These are phyloP conservation scores for Globisporangium parvum DNA, from an alignment of 352 stramenopile species.

Conservation along the genomic window DNA sequence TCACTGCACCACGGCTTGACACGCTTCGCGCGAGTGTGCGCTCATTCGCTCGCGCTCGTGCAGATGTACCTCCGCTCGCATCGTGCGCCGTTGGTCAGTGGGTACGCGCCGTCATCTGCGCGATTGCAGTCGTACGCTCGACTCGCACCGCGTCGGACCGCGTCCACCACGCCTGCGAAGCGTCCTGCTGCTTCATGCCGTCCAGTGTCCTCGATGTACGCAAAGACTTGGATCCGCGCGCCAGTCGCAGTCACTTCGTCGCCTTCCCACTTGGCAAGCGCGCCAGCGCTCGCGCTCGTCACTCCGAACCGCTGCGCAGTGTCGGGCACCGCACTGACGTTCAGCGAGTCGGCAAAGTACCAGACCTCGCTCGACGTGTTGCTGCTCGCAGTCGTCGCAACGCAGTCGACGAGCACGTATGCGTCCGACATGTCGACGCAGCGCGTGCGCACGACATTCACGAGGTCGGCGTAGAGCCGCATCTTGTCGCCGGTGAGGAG, in stretches of 20 bases:
- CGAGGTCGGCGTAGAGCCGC: conserved; percentile 8
- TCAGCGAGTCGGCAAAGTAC: conserved; percentile 10
- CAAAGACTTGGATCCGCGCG: conserved; percentile 2
- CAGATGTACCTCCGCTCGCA: conserved; percentile 13
- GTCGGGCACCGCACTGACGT: conserved; percentile 1
- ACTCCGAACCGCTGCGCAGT: not conserved
- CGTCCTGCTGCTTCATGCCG: not conserved
- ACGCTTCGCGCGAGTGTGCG: too few species aligned
- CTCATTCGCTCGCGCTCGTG: conserved; percentile 3
- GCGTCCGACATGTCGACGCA: conserved; percentile 8
- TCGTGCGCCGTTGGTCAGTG: not conserved
- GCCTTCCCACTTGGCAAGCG: conserved; percentile 3
- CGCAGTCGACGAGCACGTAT: conserved; percentile 13
- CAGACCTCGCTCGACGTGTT: conserved; percentile 11
- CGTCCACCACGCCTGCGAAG: conserved; percentile 8
- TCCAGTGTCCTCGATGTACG: conserved; percentile 12
- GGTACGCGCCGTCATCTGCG: conserved; percentile 4
- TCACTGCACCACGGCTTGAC: not conserved
- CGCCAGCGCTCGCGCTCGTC: not conserved
- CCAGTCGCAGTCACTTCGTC: conserved; percentile 6
- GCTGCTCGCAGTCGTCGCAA: not conserved
- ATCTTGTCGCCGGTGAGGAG: conserved; percentile 5
- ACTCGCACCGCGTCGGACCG: not conserved
- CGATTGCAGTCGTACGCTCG: conserved; percentile 11
- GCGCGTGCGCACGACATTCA: conserved; percentile 2